phyloP scores from a whole-genome alignment of 306 rosid species.

The Castanea crenata region DNA sequence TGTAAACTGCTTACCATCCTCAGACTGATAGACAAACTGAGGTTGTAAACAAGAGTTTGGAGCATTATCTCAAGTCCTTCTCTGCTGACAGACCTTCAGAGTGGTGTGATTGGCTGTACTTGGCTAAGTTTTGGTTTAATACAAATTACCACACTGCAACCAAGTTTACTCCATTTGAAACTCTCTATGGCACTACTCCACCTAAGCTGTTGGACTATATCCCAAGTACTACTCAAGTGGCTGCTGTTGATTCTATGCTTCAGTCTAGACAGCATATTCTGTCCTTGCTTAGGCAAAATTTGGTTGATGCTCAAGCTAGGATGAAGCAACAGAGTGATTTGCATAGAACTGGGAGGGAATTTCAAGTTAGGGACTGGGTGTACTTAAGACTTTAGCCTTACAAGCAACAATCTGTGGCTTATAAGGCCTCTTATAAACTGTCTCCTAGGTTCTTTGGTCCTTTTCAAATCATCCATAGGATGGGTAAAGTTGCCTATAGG shows the following conservation, averaged over 20 bases:
- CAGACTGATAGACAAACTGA: too few species aligned
- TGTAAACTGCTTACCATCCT: too few species aligned
- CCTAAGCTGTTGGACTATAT: background rate
- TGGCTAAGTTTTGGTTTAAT: background rate
- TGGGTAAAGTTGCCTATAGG: background rate
- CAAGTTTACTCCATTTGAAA: background rate
- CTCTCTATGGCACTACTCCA: background rate
- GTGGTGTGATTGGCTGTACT: background rate
- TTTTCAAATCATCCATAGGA: background rate
- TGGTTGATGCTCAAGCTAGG: background rate
- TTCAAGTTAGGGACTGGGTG: background rate
- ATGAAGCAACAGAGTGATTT: background rate
- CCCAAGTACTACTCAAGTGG: background rate
- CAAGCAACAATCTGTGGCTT: background rate
- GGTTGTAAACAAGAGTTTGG: background rate
- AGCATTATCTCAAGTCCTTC: background rate
- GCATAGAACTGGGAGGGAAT: background rate
- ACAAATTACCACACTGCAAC: background rate
- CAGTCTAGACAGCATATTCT: background rate
- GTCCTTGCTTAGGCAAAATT: background rate
- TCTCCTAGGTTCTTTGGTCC: background rate
- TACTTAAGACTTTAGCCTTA: background rate
- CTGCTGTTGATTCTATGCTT: background rate
- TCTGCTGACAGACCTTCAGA: background rate
- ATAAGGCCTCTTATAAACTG: background rate